Base-by-base conservation (phyloP, 202 grass and related monocot genomes). In the Musa balbisiana region DNA sequence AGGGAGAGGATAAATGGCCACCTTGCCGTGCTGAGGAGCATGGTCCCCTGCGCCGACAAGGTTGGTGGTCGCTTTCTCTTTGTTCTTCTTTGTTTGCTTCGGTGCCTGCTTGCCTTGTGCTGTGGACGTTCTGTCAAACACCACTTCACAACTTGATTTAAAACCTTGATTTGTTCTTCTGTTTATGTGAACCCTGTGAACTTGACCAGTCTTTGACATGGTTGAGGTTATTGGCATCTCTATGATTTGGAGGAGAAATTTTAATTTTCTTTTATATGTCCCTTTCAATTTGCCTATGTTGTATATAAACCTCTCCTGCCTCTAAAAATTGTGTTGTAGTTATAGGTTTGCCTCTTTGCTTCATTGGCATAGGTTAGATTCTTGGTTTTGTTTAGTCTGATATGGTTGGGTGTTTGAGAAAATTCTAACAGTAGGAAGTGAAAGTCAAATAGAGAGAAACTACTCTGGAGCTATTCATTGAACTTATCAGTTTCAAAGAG, bases 1-100 rank as follows among this genome's bases (percentile, higher is more conserved):
- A 83, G 95, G 83, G 91, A 99, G 85, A 89, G 95, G 75, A 99
- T 99, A 78, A 99, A 99, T 83, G 79, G 82, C 50, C 95, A 99
- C 77, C 84, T 99, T 76, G 26, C 85, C 84, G 84, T 83, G 52
- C 85, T 95, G 74, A 83, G 95, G 11, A 79, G 72, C 85, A 95
- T 99, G 91, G 67, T 99, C 16, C 85, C 83, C 72, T 83, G 78
- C 78, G 73, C 83, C 19, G 84, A 90, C 55, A 92, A 99, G 87
- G 95, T 80, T 87, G 9, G 78, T 11, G 73, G 52, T 58, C 13
- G 6, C 67, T 51, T 1, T 11, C 25, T 11, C 9, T 55, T 53
- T 79, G 3, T 17, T 27, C 73, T 25, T 52, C 15, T 56, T 22
- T 51, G 49, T 72, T 79, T 13, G 22, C 20, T 17, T 20, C 25